Percentiles rank a stretch among this genome's conserved stretches.
phyloP scores from a whole-genome alignment of 192 early-diverging fungal species.

The Coemansia furcata region DNA sequence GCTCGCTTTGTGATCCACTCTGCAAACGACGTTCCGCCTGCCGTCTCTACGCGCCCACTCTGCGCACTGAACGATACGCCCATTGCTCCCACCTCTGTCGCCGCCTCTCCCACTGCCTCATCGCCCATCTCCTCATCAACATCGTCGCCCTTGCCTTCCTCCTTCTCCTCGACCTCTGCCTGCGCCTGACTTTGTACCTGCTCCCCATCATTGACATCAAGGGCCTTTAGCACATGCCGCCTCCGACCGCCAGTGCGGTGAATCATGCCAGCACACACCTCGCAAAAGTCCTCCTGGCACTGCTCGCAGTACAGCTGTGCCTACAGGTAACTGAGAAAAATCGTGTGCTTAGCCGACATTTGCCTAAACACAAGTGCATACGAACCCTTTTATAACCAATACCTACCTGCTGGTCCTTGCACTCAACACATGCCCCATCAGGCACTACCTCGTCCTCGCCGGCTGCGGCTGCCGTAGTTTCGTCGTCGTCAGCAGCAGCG shows the following conservation, averaged over 20 bases:
- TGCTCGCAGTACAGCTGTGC: slow-evolving; percentile 66
- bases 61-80: slow-evolving; percentile 43
- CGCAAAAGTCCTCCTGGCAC: slow-evolving; percentile 86
- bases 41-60: slow-evolving; percentile 41
- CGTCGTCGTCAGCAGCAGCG: slow-evolving; percentile 11
- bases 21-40: slow-evolving; percentile 58
- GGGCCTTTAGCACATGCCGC: slow-evolving; percentile 54
- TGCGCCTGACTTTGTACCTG: slow-evolving; percentile 7
- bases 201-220: slow-evolving; percentile 21
- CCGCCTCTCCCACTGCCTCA: not conserved
- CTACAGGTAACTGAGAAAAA: slow-evolving; percentile 13
- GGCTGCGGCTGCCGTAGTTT: not conserved
- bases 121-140: not conserved
- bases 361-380: not conserved
- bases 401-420: slow-evolving; percentile 69
- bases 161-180: not conserved
- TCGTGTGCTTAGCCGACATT: not conserved
- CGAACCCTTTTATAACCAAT: not conserved
- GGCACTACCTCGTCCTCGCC: slow-evolving; percentile 40
- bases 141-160: not conserved
- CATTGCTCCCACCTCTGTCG: slow-evolving; percentile 34
- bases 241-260: slow-evolving; percentile 74
- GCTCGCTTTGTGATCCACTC: slow-evolving; percentile 84
- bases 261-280: slow-evolving; percentile 85
- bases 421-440: slow-evolving; percentile 87